Percentiles rank a stretch among this genome's conserved stretches.
These are phyloP conservation scores for Rosa chinensis DNA, from an alignment of 306 rosid genomes.

Conservation along the genomic window DNA sequence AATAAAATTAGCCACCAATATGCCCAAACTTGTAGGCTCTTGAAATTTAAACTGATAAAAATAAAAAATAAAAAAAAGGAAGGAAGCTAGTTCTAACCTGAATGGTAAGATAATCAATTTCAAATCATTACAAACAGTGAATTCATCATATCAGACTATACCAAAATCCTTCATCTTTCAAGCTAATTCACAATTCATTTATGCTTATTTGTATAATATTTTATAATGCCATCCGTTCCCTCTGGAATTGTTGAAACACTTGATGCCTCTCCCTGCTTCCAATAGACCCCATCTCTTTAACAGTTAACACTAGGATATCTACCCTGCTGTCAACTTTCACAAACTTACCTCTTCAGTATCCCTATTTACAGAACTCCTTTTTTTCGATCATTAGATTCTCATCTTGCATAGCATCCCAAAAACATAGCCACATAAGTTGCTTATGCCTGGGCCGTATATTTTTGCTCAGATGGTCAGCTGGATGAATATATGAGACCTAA, in stretches of 20 bases:
- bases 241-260: not conserved
- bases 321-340: not conserved
- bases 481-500: no score
- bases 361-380: not conserved
- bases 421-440: not conserved
- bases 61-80: no score
- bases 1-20: not conserved
- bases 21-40: not conserved
- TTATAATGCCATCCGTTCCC: not conserved
- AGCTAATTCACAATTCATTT: not conserved
- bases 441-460: no score
- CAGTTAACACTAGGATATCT: not conserved
- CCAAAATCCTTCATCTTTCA: not conserved
- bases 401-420: not conserved
- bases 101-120: not conserved
- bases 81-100: conserved; percentile 2
- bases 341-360: not conserved
- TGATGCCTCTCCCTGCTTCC: not conserved
- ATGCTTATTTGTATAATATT: not conserved
- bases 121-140: not conserved
- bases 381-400: not conserved
- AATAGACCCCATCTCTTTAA: not conserved
- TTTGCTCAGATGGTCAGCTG: no score
- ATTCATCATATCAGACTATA: not conserved
- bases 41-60: not conserved